Conservation (phyloP, 768 basidiomycete species). For the Lactarius hatsudake region DNA sequence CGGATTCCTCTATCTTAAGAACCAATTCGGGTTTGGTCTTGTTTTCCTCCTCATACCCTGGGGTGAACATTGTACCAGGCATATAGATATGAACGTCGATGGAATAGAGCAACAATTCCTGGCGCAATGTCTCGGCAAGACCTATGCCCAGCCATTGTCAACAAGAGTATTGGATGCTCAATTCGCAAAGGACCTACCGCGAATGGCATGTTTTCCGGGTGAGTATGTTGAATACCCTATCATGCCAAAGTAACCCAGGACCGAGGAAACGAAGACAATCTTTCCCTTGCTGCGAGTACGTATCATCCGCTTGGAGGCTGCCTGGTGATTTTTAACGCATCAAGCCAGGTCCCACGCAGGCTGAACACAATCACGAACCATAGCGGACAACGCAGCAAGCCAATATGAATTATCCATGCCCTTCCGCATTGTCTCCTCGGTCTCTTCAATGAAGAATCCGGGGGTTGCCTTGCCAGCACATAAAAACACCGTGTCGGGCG, state of each 20-base stretch:
- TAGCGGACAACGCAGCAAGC: conserved; percentile 50
- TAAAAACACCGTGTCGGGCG: conserved; percentile 74
- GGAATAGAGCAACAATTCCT: conserved; percentile 74
- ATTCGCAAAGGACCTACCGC: conserved; percentile 50
- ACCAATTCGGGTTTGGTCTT: conserved; percentile 73
- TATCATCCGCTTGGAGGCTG: conserved; percentile 63
- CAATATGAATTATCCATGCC: conserved; percentile 59
- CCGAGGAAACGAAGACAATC: conserved; percentile 73
- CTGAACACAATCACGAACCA: conserved; percentile 38
- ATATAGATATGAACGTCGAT: conserved; percentile 80
- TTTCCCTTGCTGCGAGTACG: conserved; percentile 57
- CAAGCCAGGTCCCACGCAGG: not conserved
- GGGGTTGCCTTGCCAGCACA: conserved; percentile 78
- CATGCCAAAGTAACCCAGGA: conserved; percentile 71
- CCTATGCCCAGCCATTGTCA: conserved; percentile 41
- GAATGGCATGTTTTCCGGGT: conserved; percentile 80
- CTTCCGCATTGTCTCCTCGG: conserved; percentile 52
- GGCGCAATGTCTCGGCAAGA: conserved; percentile 78
- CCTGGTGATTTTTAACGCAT: conserved; percentile 40
- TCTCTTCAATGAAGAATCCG: conserved; percentile 70
- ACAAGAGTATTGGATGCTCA: not conserved
- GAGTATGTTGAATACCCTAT: conserved; percentile 79
- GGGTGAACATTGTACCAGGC: conserved; percentile 76
- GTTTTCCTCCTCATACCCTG: conserved; percentile 76
- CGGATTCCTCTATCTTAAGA: conserved; percentile 71